Evolutionary conservation across 805 yeast species (phyloP), one percentile per base, ranked within the genome.

Genomic region (Blastobotrys robertii): DNA sequence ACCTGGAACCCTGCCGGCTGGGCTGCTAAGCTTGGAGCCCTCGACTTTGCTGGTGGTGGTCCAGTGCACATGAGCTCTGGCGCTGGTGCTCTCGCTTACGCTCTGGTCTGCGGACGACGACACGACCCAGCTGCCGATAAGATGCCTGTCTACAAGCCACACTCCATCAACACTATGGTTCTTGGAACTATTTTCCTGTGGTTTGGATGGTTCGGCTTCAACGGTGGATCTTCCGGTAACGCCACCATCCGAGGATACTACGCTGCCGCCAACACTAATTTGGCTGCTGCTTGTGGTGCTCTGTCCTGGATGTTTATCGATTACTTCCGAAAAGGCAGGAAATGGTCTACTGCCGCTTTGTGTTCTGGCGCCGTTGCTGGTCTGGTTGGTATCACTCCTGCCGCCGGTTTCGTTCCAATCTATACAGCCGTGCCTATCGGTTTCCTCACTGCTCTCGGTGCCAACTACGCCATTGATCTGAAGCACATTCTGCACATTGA

Each of bases 181-280:
- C 67, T 92, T 45, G 98, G 98, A 43, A 87, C 97, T 14, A 81
- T 85, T 9, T 84, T 92, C 70, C 74, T 92, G 54, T 90, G 97
- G 96, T 87, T 92, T 57, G 98, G 97, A 31, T 92, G 98, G 98
- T 87, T 87, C 58, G 97, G 96, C 34, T 92, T 92, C 78, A 92
- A 92, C 74, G 97, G 96, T 65, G 97, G 97, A 56, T 86, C 96
- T 38, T 84, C 97, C 40, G 97, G 96, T 64, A 82, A 86, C 60
- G 84, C 96, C 31, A 67, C 90, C 49, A 79, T 92, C 62, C 81
- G 97, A 68, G 88, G 96, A 45, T 85, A 86, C 83, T 87, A 87
- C 70, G 95, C 97, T 32, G 76, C 83, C 61, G 81, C 83, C 58
- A 87, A 85, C 74, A 90, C 97, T 58, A 86, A 90, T 67, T 62